Percentiles rank a stretch among this genome's conserved stretches.
These are phyloP conservation scores for Zymoseptoria ardabiliae DNA, from an alignment of 2,329 filamentous ascomycete species.

Conservation along the genomic window DNA sequence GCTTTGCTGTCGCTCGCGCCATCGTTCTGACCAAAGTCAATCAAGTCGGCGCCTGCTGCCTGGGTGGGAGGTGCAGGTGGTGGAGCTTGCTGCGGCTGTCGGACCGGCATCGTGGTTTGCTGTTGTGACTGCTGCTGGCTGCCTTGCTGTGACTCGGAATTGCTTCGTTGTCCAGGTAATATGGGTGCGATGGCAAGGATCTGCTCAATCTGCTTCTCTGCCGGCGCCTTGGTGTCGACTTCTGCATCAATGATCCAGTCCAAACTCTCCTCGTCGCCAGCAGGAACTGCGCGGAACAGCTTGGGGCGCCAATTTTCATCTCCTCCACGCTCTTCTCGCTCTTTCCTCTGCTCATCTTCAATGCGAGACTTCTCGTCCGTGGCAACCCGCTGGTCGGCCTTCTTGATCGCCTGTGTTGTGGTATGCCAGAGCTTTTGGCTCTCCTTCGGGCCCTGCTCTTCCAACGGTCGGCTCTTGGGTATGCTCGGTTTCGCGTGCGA, in stretches of 20 bases:
- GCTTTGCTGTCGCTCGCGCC: slow-evolving; percentile 6
- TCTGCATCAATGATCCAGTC: slow-evolving; percentile 91
- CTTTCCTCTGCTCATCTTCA: slow-evolving; percentile 84
- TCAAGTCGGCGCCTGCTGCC: slow-evolving; percentile 39
- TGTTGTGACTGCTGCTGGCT: slow-evolving; percentile 5
- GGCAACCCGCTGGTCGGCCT: slow-evolving; percentile 77
- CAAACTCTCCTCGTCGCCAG: slow-evolving; percentile 64
- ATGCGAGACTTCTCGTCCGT: slow-evolving; percentile 96
- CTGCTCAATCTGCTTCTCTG: slow-evolving; percentile 64
- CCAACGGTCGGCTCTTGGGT: slow-evolving; percentile 66
- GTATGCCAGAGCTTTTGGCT: slow-evolving; percentile 81
- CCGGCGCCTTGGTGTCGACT: slow-evolving; percentile 60
- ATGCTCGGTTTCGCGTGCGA: slow-evolving; percentile 66
- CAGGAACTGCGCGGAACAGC: slow-evolving; percentile 68
- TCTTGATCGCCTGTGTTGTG: slow-evolving; percentile 73
- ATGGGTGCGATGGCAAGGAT: slow-evolving; percentile 83
- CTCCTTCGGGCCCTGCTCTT: slow-evolving; percentile 83
- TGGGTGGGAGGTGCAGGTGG: slow-evolving; percentile 10
- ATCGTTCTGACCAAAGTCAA: slow-evolving; percentile 50
- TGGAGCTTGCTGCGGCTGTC: slow-evolving; percentile 2
- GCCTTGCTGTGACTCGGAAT: slow-evolving; percentile 2
- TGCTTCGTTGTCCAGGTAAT: slow-evolving; percentile 62
- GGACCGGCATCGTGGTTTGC: slow-evolving; percentile 5
- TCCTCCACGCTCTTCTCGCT: slow-evolving; percentile 71
- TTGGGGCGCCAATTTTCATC: slow-evolving; percentile 83